These are phyloP conservation scores for Phycomyces nitens DNA, from an alignment of 192 early-diverging fungal genomes.

Conservation along the genomic window DNA sequence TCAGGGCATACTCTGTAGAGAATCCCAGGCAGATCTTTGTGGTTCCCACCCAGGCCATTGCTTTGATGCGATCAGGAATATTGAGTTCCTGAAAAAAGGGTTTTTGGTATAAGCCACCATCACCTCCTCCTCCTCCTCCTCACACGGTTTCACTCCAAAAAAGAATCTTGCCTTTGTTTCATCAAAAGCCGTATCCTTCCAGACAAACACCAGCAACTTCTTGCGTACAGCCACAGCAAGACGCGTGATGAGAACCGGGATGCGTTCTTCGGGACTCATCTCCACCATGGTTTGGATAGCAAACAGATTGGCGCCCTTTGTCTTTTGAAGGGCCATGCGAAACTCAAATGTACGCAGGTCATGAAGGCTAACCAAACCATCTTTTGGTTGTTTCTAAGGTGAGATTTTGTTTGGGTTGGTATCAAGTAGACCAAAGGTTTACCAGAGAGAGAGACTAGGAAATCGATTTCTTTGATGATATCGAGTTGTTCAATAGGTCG, in stretches of 20 bases:
- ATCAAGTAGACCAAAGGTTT: too few species aligned
- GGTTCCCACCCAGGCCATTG: slow-evolving; percentile 75
- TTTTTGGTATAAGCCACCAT: neutral
- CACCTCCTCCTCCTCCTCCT: neutral
- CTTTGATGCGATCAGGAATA: slow-evolving; percentile 65
- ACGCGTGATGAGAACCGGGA: slow-evolving; percentile 67
- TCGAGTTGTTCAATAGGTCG: slow-evolving; percentile 70
- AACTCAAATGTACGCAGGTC: slow-evolving; percentile 70
- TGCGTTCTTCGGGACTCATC: slow-evolving; percentile 50
- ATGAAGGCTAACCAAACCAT: slow-evolving; percentile 68
- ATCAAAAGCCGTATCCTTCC: slow-evolving; percentile 69
- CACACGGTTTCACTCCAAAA: neutral
- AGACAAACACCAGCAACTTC: slow-evolving; percentile 70
- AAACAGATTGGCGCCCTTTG: slow-evolving; percentile 74
- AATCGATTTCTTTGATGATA: slow-evolving; percentile 69
- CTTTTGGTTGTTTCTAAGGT: too few species aligned
- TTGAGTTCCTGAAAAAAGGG: slow-evolving; percentile 56
- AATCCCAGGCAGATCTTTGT: slow-evolving; percentile 66
- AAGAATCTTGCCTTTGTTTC: slow-evolving; percentile 48
- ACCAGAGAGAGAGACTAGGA: slow-evolving; percentile 68
- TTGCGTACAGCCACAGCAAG: slow-evolving; percentile 71
- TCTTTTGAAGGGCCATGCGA: slow-evolving; percentile 62
- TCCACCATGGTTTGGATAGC: slow-evolving; percentile 71
- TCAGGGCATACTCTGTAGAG: slow-evolving; percentile 57
- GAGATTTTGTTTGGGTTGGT: too few species aligned